Percentiles rank a stretch among this genome's conserved stretches.
Evolutionary conservation across 495 filamentous ascomycete species (phyloP).

Genomic region (Lasiosphaeria hispida): DNA sequence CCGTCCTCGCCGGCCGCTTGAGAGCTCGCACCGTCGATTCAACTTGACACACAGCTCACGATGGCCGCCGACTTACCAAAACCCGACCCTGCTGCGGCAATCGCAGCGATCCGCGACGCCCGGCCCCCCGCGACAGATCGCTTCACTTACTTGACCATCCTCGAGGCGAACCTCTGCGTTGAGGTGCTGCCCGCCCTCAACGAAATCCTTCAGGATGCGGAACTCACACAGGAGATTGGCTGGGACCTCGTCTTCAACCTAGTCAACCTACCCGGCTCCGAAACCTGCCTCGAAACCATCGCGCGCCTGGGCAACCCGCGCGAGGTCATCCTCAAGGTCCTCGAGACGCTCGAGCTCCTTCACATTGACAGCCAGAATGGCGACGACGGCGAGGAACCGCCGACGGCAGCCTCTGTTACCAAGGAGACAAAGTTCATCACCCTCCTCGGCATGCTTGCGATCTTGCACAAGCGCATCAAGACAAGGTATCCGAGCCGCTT

Average conservation of each 20-base stretch:
- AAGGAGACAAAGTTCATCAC: slow-evolving; percentile 63
- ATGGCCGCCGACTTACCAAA: slow-evolving; percentile 15
- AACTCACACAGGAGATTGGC: slow-evolving; percentile 84
- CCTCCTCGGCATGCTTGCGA: slow-evolving; percentile 74
- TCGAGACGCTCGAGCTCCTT: slow-evolving; percentile 60
- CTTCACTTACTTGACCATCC: slow-evolving; percentile 82
- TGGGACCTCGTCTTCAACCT: slow-evolving; percentile 93
- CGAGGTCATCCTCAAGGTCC: slow-evolving; percentile 87
- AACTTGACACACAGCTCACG: not conserved
- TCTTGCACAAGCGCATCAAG: slow-evolving; percentile 83
- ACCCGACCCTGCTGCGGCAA: slow-evolving; percentile 29
- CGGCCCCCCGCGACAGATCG: slow-evolving; percentile 73
- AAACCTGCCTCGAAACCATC: slow-evolving; percentile 68
- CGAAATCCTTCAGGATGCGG: slow-evolving; percentile 75
- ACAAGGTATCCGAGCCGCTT: slow-evolving; percentile 92
- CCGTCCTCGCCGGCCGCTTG: not conserved
- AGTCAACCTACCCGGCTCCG: slow-evolving; percentile 69
- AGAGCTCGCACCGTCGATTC: not conserved
- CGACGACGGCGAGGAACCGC: slow-evolving; percentile 24
- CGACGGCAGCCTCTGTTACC: slow-evolving; percentile 20
- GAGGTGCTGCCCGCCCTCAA: slow-evolving; percentile 74
- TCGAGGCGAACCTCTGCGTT: slow-evolving; percentile 80
- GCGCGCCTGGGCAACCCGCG: slow-evolving; percentile 86
- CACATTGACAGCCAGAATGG: slow-evolving; percentile 43
- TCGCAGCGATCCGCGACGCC: slow-evolving; percentile 43